These are phyloP conservation scores for Ogataea corticis DNA, from an alignment of 805 yeast genomes.

Conservation along the genomic window DNA sequence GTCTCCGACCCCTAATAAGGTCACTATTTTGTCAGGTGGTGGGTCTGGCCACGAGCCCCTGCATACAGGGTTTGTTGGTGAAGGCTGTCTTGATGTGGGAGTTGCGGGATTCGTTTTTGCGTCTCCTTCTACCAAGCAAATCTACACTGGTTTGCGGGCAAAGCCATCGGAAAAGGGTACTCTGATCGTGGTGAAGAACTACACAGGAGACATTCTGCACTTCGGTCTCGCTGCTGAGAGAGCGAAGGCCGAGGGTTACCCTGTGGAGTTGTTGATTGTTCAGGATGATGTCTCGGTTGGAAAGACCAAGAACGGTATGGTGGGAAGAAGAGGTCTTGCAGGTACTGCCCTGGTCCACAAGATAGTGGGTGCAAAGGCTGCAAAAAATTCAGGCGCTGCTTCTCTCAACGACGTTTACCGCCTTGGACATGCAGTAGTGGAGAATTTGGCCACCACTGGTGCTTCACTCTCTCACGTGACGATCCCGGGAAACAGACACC, in stretches of 20 bases:
- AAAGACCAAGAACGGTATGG: slow-evolving; percentile 77
- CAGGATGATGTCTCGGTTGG: slow-evolving; percentile 94
- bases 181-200: slow-evolving; percentile 78
- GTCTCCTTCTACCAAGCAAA: slow-evolving; percentile 83
- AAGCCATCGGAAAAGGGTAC: slow-evolving; percentile 57
- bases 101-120: slow-evolving; percentile 90
- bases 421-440: slow-evolving; percentile 58
- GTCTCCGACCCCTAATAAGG: slow-evolving; percentile 44
- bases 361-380: slow-evolving; percentile 63
- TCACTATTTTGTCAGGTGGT: slow-evolving; percentile 80
- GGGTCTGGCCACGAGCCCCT: slow-evolving; percentile 95
- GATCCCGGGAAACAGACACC: slow-evolving; percentile 63
- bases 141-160: slow-evolving; percentile 65
- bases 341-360: slow-evolving; percentile 88
- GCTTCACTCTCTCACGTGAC: slow-evolving; percentile 84
- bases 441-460: slow-evolving; percentile 76
- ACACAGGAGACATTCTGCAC: slow-evolving; percentile 90
- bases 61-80: slow-evolving; percentile 86
- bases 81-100: slow-evolving; percentile 77
- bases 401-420: slow-evolving; percentile 52
- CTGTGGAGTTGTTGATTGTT: slow-evolving; percentile 69
- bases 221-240: slow-evolving; percentile 88
- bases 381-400: slow-evolving; percentile 26
- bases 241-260: slow-evolving; percentile 71
- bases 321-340: slow-evolving; percentile 90